Conservation (phyloP, 495 filamentous ascomycete genomes). For the Coniosporium apollinis region DNA sequence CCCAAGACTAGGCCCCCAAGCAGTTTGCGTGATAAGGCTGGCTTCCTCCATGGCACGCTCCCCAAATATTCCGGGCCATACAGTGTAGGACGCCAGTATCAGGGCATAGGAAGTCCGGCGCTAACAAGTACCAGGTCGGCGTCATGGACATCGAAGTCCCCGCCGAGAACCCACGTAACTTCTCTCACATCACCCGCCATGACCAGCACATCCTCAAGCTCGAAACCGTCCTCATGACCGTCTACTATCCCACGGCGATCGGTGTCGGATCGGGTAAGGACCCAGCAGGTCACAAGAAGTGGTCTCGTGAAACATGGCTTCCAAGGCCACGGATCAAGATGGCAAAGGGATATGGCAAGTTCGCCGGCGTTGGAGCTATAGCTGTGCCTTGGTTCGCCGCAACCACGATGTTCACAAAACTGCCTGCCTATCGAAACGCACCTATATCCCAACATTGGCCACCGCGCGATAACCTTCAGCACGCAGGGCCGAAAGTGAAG, state of each 20-base stretch:
- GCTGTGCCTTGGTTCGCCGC: constrained; percentile 29
- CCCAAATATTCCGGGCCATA: constrained; percentile 25
- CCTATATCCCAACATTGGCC: constrained; percentile 27
- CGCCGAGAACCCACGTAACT: constrained; percentile 16
- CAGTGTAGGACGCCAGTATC: constrained; percentile 6
- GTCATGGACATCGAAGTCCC: constrained; percentile 28
- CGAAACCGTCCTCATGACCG: constrained; percentile 24
- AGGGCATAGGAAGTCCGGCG: not conserved
- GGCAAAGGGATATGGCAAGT: constrained; percentile 36
- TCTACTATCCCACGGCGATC: constrained; percentile 23
- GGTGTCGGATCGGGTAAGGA: constrained; percentile 9
- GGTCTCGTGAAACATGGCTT: constrained; percentile 37
- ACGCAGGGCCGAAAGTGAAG: constrained; percentile 17
- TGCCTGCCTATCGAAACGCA: constrained; percentile 40
- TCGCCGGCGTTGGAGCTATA: constrained; percentile 28
- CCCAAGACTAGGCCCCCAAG: constrained; percentile 19
- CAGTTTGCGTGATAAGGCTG: constrained; percentile 16
- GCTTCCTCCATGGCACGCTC: constrained; percentile 17
- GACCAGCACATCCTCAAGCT: constrained; percentile 20
- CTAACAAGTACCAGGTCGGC: constrained; percentile 11
- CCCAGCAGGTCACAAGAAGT: constrained; percentile 17
- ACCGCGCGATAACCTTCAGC: constrained; percentile 13
- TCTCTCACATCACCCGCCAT: constrained; percentile 23
- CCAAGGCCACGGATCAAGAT: constrained; percentile 30
- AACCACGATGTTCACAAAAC: constrained; percentile 38